phyloP scores from a whole-genome alignment of 2,329 filamentous ascomycete species.

The Calonectria pteridis region DNA sequence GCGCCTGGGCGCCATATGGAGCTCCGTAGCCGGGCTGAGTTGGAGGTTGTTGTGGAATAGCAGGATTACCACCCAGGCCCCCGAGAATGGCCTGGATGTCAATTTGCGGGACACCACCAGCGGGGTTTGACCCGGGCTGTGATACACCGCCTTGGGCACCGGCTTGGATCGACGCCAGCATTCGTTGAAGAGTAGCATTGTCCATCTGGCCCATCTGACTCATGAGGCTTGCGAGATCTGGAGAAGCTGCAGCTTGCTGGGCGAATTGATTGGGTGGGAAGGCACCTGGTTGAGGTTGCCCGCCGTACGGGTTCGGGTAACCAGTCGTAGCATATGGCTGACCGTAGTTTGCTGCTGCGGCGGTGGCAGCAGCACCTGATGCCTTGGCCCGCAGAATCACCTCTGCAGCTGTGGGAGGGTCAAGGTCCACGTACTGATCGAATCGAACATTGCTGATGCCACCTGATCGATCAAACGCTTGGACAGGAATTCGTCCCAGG shows the following conservation, averaged over 20 bases:
- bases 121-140: conserved; percentile 36
- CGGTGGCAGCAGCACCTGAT: conserved; percentile 36
- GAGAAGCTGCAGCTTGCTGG: conserved; percentile 47
- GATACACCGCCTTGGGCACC: conserved; percentile 33
- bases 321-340: conserved; percentile 46
- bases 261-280: conserved; percentile 50
- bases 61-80: conserved; percentile 50
- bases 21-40: conserved; percentile 45
- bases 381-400: conserved; percentile 80
- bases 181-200: conserved; percentile 75
- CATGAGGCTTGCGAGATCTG: conserved; percentile 74
- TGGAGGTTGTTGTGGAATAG: conserved; percentile 37
- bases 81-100: conserved; percentile 63
- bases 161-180: conserved; percentile 71
- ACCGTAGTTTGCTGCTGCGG: conserved; percentile 40
- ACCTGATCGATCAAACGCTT: conserved; percentile 85
- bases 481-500: conserved; percentile 80
- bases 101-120: conserved; percentile 48
- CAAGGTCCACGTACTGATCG: conserved; percentile 88
- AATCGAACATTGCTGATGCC: conserved; percentile 84
- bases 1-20: conserved; percentile 47
- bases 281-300: conserved; percentile 43
- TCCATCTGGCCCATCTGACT: conserved; percentile 77
- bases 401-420: conserved; percentile 82
- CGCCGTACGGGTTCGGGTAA: conserved; percentile 49